These are phyloP conservation scores for Retiboletus flavoniger DNA, from an alignment of 1,284 basidiomycete species.

Conservation along the genomic window DNA sequence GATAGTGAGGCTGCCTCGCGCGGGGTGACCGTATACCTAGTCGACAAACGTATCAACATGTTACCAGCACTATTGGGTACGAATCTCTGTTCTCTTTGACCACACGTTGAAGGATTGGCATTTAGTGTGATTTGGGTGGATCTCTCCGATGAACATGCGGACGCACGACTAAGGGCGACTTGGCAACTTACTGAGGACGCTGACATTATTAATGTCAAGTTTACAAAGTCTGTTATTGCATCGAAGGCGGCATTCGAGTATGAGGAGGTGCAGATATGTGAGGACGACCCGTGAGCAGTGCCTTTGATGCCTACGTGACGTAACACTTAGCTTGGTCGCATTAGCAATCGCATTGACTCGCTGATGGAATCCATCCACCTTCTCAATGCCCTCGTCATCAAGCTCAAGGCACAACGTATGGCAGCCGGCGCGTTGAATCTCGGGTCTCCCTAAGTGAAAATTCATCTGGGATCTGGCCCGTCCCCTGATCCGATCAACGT, in stretches of 20 bases:
- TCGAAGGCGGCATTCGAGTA: slow-evolving; percentile 98
- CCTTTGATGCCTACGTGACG: background rate
- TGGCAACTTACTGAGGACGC: slow-evolving; percentile 86
- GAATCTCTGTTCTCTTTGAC: slow-evolving; percentile 92
- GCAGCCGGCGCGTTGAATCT: slow-evolving; percentile 94
- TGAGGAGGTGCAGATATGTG: slow-evolving; percentile 92
- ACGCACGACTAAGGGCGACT: background rate
- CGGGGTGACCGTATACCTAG: slow-evolving; percentile 97
- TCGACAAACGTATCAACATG: slow-evolving; percentile 99
- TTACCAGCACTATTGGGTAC: slow-evolving; percentile 92
- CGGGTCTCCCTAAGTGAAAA: slow-evolving; percentile 97
- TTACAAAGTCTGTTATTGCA: slow-evolving; percentile 95
- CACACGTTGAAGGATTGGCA: slow-evolving; percentile 91
- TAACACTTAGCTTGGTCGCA: background rate
- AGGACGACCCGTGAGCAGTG: slow-evolving; percentile 80
- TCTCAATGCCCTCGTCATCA: slow-evolving; percentile 84
- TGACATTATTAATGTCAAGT: slow-evolving; percentile 88
- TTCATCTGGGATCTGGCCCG: slow-evolving; percentile 90
- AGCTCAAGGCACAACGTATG: slow-evolving; percentile 87
- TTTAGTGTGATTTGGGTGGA: slow-evolving; percentile 96
- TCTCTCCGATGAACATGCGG: background rate
- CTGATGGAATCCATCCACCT: slow-evolving; percentile 89
- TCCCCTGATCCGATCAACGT: slow-evolving; percentile 96
- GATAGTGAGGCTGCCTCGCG: slow-evolving; percentile 93
- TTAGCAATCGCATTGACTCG: slow-evolving; percentile 74